Percentiles rank a stretch among this genome's conserved stretches.
Conservation (phyloP, 129 eudicot species). For the Lactuca saligna region DNA sequence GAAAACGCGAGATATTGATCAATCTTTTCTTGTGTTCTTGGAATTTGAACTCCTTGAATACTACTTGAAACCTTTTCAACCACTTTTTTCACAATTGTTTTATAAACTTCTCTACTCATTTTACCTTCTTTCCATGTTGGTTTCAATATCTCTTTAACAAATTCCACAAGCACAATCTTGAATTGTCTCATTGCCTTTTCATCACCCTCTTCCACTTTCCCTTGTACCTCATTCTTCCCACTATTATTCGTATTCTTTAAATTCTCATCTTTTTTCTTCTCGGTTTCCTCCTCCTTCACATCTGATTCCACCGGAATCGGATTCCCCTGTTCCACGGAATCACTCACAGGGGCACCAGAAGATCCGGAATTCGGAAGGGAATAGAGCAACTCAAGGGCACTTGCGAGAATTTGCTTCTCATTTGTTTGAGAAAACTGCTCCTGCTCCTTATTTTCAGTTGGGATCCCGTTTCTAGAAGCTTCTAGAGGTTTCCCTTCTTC, state of each 20-base stretch:
- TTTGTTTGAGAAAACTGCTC: conserved; percentile 39
- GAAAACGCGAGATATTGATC: conserved; percentile 62
- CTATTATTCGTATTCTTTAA: conserved; percentile 23
- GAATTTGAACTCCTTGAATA: conserved; percentile 60
- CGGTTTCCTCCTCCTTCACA: conserved; percentile 29
- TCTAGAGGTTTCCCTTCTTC: conserved; percentile 32
- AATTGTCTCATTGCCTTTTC: conserved; percentile 68
- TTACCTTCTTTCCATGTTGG: conserved; percentile 89
- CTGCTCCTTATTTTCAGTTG: conserved; percentile 9
- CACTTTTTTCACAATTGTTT: conserved; percentile 73
- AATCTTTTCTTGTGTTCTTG: conserved; percentile 64
- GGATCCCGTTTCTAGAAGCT: conserved; percentile 20
- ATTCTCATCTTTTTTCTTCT: conserved; percentile 27
- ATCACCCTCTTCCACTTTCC: conserved; percentile 58
- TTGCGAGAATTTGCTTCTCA: conserved; percentile 28
- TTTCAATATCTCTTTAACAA: conserved; percentile 78
- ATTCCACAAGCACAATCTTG: conserved; percentile 63
- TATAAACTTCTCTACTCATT: conserved; percentile 78
- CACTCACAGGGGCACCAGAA: conserved; percentile 18
- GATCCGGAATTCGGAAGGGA: conserved; percentile 29
- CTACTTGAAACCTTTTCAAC: conserved; percentile 72
- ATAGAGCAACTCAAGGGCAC: conserved; percentile 25
- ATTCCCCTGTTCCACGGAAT: conserved; percentile 17
- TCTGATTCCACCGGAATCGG: conserved; percentile 27
- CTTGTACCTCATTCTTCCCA: conserved; percentile 41